A percentile compares a stretch with the other conserved stretches of the same genome.
Evolutionary conservation across 2,329 filamentous ascomycete species (phyloP).

Genomic region (Pseudogymnoascus sp.): DNA sequence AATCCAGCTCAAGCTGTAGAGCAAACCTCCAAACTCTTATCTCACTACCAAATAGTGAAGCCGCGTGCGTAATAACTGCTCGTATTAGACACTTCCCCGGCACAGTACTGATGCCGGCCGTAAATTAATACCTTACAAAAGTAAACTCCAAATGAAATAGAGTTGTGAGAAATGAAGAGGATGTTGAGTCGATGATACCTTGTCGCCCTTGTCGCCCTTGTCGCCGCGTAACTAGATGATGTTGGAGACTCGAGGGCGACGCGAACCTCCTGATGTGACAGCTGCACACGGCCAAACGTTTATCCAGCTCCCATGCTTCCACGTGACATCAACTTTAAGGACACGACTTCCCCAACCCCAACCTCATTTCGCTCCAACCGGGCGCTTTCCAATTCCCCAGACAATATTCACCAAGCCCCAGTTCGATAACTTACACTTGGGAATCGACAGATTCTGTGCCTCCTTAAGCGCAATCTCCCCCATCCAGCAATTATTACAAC

Average conservation of each 20-base stretch:
- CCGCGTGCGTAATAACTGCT: neutral
- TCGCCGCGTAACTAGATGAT: neutral
- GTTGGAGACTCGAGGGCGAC: neutral
- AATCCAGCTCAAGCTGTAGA: slow-evolving; percentile 6
- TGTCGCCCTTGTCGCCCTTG: slow-evolving; percentile 3
- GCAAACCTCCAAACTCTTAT: neutral
- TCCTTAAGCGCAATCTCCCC: neutral
- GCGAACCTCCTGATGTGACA: slow-evolving; percentile 8
- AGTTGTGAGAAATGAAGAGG: neutral
- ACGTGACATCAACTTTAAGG: slow-evolving; percentile 1
- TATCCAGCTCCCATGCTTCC: neutral
- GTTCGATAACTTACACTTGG: slow-evolving; percentile 5
- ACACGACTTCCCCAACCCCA: neutral
- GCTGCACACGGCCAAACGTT: slow-evolving; percentile 1
- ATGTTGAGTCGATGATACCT: slow-evolving; percentile 1
- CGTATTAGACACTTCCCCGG: neutral
- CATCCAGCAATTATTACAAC: neutral
- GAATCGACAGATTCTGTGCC: slow-evolving; percentile 2
- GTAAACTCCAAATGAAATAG: neutral
- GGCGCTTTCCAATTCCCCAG: slow-evolving; percentile 7
- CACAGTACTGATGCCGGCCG: neutral
- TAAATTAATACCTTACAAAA: neutral
- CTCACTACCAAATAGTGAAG: neutral
- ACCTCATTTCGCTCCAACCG: slow-evolving; percentile 7
- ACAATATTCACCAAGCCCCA: slow-evolving; percentile 1